These are phyloP conservation scores for Phytopythium aichiense DNA, from an alignment of 352 stramenopile species.

Conservation along the genomic window DNA sequence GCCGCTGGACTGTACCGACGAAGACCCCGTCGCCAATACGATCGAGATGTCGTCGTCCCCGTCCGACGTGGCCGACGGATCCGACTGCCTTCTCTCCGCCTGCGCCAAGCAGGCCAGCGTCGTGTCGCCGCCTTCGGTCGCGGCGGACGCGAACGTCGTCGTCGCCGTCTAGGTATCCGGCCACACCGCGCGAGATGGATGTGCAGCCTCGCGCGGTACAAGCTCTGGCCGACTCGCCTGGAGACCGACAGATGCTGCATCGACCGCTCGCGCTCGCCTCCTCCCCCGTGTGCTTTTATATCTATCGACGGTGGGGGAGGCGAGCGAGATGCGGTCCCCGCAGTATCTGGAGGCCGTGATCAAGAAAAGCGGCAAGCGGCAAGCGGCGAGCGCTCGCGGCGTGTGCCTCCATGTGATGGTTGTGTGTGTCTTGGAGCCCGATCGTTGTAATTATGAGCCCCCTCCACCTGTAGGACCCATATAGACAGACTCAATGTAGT, in stretches of 20 bases:
- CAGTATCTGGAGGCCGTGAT: neutral
- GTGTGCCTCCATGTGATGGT: neutral
- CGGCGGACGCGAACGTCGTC: conserved; percentile 3
- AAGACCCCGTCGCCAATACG: conserved; percentile 19
- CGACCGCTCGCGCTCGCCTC: neutral
- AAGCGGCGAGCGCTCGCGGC: neutral
- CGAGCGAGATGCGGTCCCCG: neutral
- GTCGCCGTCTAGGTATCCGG: conserved; percentile 1
- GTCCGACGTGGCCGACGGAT: conserved; percentile 44
- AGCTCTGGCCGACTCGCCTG: neutral
- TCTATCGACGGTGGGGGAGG: conserved; percentile 2
- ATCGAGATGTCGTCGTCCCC: conserved; percentile 68
- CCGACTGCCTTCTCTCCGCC: conserved; percentile 48
- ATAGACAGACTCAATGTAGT: conserved; percentile 1
- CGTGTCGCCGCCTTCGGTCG: neutral
- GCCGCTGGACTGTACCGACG: conserved; percentile 21
- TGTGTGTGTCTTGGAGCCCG: neutral
- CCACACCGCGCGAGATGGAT: neutral
- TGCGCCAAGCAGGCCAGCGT: conserved; percentile 8
- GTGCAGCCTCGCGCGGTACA: neutral
- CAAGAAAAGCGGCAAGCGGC: neutral
- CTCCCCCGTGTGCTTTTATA: conserved; percentile 3
- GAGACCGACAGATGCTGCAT: neutral
- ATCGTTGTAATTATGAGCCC: conserved; percentile 8
- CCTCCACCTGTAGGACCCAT: conserved; percentile 1